phyloP scores from a whole-genome alignment of 2,329 filamentous ascomycete genomes.

The Cordyceps tenuipes region DNA sequence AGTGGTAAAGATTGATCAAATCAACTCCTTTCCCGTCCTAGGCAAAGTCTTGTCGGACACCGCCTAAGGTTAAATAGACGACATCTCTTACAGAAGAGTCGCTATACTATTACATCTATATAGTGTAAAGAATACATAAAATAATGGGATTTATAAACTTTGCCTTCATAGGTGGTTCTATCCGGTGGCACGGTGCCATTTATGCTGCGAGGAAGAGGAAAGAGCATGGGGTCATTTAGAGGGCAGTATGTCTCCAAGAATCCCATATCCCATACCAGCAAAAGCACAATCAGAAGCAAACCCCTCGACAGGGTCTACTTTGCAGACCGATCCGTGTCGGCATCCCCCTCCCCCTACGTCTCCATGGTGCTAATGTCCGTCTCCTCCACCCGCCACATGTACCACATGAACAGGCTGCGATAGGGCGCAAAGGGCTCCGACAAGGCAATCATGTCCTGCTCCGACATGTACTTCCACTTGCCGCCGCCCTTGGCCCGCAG shows the following conservation, averaged over 20 bases:
- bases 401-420: constrained; percentile 94
- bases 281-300: background rate
- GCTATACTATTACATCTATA: no score
- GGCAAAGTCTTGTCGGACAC: no score
- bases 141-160: no score
- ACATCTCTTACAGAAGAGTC: no score
- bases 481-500: constrained; percentile 71
- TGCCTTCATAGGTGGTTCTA: no score
- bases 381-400: constrained; percentile 85
- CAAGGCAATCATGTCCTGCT: constrained; percentile 82
- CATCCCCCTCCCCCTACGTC: background rate
- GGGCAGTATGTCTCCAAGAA: background rate
- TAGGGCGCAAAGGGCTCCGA: constrained; percentile 78
- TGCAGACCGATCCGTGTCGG: background rate
- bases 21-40: no score
- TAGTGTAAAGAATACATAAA: no score
- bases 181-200: no score
- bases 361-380: constrained; percentile 62
- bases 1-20: no score
- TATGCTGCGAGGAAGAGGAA: no score
- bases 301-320: background rate
- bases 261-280: background rate
- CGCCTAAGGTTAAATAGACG: no score
- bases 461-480: constrained; percentile 98
- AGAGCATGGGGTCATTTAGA: no score